Base-by-base conservation (phyloP, 305 asterid genomes). In the Fraxinus dipetala region DNA sequence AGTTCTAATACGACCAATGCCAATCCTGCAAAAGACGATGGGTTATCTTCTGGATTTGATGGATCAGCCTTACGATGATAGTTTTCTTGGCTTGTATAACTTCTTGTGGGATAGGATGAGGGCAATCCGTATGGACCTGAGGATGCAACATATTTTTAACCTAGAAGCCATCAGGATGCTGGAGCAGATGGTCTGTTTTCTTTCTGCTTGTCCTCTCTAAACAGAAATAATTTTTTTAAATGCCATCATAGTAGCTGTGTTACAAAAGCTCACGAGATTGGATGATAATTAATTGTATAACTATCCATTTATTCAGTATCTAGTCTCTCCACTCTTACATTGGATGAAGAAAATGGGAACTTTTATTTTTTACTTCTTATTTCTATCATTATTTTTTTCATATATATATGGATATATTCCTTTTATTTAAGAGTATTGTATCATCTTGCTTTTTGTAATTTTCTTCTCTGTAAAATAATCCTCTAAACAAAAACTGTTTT, bases 101-200 rank as follows among this genome's bases (percentile, higher is more conserved):
- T 96, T 96, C 88, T 90, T 96, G 85, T 96, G 99, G 99, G 99
- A 96, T 89, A 92, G 99, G 88, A 96, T 96, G 99, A 89, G 99
- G 65, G 99, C 99, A 73, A 88, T 96, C 78, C 98, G 99, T 69
- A 96, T 96, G 99, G 99, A 96, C 89, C 89, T 96, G 88, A 94
- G 99, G 90, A 96, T 96, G 99, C 99, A 96, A 80, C 99, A 96
- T 91, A 93, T 96, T 86, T 94, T 96, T 88, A 85, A 92, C 87
- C 83, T 85, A 22, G 93, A 89, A 87, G 99, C 99, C 80, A 89
- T 96, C 83, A 89, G 82, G 75, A 89, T 96, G 98, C 92, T 96
- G 92, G 99, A 96, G 92, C 99, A 96, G 87, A 96, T 96, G 99
- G 99, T 94, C 82, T 78, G 85, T 85, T 83, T 43, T 83, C 36